Base-by-base conservation (phyloP, 306 rosid species). In the Canavalia gladiata region DNA sequence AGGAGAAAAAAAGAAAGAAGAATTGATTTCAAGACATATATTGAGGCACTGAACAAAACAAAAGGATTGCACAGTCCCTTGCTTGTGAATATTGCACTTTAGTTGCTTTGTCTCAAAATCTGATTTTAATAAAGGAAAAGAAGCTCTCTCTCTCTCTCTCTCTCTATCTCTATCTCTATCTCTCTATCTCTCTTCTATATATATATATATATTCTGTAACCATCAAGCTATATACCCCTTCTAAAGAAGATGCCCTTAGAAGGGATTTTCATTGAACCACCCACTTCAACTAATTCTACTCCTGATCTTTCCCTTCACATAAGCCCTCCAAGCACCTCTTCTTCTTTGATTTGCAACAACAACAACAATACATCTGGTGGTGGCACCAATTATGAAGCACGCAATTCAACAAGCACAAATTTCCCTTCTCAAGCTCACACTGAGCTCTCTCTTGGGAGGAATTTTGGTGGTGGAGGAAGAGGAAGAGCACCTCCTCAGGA, bases 271-370 rank as follows among this genome's bases (percentile, higher is more conserved):
- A 84, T 88, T 43, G 94, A 94, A 80, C 82, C 92, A 80, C 82
- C 92, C 13, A 81, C 91, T 79, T 76, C 94, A 84, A 55, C 94
- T 84, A 29, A 81, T 51, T 4, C 91, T 25, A 80, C 87, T 52
- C 97, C 98, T 62, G 98, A 94, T 91, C 98, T 94, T 75, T 91
- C 98, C 69, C 97, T 94, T 72, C 94, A 94, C 82, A 92, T 94
- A 80, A 92, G 97, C 29, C 97, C 91, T 29, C 97, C 97, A 13
- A 85, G 37, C 57, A 85, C 78, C 0, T 87, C 90, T 25, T 83
- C 85, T 0, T 85, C 92, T 67, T 74, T 82, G 55, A 75, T 86
- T 67, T 84, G 63, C 64, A 83, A 55, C 72, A 62, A 51, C 43
- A 12, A 75, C 37, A 11, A 54, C 68, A 69, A 3, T 3, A 8